These are phyloP conservation scores for Cyclotella kingstonii DNA, from an alignment of 108 stramenopile species.

Conservation along the genomic window DNA sequence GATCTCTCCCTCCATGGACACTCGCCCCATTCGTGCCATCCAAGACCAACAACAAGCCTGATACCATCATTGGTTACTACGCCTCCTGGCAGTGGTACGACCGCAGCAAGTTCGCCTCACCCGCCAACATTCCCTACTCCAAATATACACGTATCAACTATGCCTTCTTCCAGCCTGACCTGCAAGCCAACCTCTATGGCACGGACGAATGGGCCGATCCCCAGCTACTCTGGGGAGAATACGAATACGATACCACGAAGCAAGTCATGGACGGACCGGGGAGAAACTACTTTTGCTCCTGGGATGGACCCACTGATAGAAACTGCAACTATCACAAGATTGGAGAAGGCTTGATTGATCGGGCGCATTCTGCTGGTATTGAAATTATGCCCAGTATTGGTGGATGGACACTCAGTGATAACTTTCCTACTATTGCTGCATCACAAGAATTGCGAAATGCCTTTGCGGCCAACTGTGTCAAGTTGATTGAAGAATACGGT, in stretches of 20 bases:
- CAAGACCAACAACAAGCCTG: slow-evolving; percentile 1
- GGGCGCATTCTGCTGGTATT: slow-evolving; percentile 26
- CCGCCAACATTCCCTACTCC: slow-evolving; percentile 30
- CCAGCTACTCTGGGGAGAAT: slow-evolving; percentile 33
- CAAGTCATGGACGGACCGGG: slow-evolving; percentile 4
- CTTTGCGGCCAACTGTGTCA: slow-evolving; percentile 38
- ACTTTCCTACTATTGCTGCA: slow-evolving; percentile 41
- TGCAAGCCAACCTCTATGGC: slow-evolving; percentile 31
- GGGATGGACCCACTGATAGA: slow-evolving; percentile 21
- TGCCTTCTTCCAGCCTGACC: slow-evolving; percentile 48
- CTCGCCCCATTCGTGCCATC: no score
- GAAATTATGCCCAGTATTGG: slow-evolving; percentile 37
- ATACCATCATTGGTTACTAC: slow-evolving; percentile 44
- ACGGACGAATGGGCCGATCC: slow-evolving; percentile 50
- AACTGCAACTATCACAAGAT: slow-evolving; percentile 32
- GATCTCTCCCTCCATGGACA: no score
- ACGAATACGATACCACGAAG: not conserved
- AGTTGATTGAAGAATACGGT: slow-evolving; percentile 27
- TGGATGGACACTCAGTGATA: slow-evolving; percentile 45
- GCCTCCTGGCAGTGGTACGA: slow-evolving; percentile 50
- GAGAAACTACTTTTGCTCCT: slow-evolving; percentile 18
- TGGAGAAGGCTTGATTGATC: slow-evolving; percentile 12
- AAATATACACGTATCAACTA: slow-evolving; percentile 45
- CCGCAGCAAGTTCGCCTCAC: slow-evolving; percentile 24
- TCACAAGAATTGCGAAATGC: not conserved